Evolutionary conservation across 495 filamentous ascomycete genomes (phyloP).

Genomic region (Hypoxylon fuscum): DNA sequence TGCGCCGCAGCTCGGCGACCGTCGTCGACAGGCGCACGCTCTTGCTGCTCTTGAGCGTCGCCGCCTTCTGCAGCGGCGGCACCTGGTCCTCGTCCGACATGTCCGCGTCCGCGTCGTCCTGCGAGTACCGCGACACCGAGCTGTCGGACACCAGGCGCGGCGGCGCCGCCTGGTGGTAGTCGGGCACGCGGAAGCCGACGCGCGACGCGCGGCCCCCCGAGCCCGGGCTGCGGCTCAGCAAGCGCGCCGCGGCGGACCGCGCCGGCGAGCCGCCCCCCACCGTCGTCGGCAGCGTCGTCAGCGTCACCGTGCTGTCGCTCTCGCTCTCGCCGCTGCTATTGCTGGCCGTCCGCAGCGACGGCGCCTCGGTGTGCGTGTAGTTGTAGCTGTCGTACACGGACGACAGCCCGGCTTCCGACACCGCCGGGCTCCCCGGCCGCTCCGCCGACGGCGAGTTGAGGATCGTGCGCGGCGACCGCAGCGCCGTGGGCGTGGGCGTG

Average conservation of each 20-base stretch:
- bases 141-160: conserved; percentile 29
- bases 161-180: conserved; percentile 19
- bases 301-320: neutral
- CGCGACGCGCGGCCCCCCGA: conserved; percentile 13
- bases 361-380: conserved; percentile 17
- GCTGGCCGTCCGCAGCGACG: neutral
- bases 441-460: conserved; percentile 25
- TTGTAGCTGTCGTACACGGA: conserved; percentile 45
- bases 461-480: conserved; percentile 32
- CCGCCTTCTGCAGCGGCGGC: conserved; percentile 26
- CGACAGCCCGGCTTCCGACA: conserved; percentile 41
- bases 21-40: conserved; percentile 37
- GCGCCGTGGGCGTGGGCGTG: too few species aligned
- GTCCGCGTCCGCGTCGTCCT: conserved; percentile 18
- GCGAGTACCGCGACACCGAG: conserved; percentile 43
- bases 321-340: too few species aligned
- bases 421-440: conserved; percentile 36
- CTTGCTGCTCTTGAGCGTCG: conserved; percentile 14
- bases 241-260: too few species aligned
- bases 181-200: conserved; percentile 14
- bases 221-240: neutral
- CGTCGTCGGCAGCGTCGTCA: neutral
- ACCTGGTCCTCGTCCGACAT: too few species aligned
- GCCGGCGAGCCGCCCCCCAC: too few species aligned
- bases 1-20: conserved; percentile 46